A percentile compares a stretch with the other conserved stretches of the same genome.
phyloP scores from a whole-genome alignment of 2,329 filamentous ascomycete genomes.

The Rutstroemia sydowiana region DNA sequence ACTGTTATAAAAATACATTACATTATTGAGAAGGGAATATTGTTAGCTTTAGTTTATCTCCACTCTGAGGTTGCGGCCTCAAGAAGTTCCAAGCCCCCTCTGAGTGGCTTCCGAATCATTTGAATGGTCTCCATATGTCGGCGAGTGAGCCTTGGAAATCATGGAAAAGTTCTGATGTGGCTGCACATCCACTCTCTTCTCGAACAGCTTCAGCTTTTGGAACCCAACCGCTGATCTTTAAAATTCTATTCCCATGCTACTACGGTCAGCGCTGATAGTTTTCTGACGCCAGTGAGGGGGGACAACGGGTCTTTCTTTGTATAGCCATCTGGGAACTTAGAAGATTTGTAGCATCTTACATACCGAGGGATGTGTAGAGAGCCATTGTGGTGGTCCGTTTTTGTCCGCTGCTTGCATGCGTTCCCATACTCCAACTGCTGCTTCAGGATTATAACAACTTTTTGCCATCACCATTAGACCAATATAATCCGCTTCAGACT shows the following conservation, averaged over 20 bases:
- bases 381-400: slow-evolving; percentile 57
- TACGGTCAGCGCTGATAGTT: slow-evolving; percentile 18
- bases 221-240: slow-evolving; percentile 59
- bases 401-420: slow-evolving; percentile 37
- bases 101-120: neutral
- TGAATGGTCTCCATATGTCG: slow-evolving; percentile 1
- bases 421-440: too few species aligned
- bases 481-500: too few species aligned
- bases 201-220: slow-evolving; percentile 49
- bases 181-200: slow-evolving; percentile 43
- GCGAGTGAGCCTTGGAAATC: slow-evolving; percentile 4
- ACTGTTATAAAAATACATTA: too few species aligned
- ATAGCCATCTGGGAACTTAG: neutral
- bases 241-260: slow-evolving; percentile 53
- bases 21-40: too few species aligned
- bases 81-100: neutral
- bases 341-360: too few species aligned
- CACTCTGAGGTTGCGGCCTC: too few species aligned
- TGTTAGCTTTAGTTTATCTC: too few species aligned
- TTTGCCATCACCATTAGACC: too few species aligned
- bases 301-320: too few species aligned
- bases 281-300: too few species aligned
- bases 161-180: slow-evolving; percentile 5
- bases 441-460: too few species aligned
- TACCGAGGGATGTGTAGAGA: slow-evolving; percentile 71